These are phyloP conservation scores for Chaetoceros tenuissimus DNA, from an alignment of 108 stramenopile species.

Conservation along the genomic window DNA sequence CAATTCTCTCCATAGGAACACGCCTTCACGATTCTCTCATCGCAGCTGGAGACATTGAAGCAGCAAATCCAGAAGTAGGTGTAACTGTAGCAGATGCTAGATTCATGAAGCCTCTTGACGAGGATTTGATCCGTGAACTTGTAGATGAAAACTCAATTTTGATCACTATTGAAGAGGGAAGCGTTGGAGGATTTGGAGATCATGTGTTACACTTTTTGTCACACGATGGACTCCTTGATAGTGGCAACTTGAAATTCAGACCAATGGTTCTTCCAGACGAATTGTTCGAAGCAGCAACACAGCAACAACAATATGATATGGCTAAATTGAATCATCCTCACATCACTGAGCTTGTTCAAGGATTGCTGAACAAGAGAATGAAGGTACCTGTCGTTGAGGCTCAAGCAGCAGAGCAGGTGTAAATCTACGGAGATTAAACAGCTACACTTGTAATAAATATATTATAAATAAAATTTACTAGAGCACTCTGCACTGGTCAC, in stretches of 20 bases:
- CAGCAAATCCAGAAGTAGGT: conserved; percentile 61
- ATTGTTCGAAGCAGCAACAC: conserved; percentile 92
- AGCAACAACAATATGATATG: conserved; percentile 94
- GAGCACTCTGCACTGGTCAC: too few relatives aligned
- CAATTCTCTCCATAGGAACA: conserved; percentile 87
- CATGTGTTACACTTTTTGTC: conserved; percentile 93
- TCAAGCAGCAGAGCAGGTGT: not conserved
- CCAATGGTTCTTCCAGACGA: conserved; percentile 95
- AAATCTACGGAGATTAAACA: too few relatives aligned
- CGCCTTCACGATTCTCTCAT: conserved; percentile 81
- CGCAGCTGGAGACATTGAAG: conserved; percentile 89
- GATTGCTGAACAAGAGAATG: conserved; percentile 41
- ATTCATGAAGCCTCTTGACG: conserved; percentile 95
- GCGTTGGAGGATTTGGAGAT: conserved; percentile 93
- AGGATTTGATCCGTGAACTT: conserved; percentile 81
- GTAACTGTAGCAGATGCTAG: conserved; percentile 95
- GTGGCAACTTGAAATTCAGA: conserved; percentile 86
- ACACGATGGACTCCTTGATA: conserved; percentile 85
- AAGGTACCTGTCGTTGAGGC: conserved; percentile 53
- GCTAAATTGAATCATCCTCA: conserved; percentile 90
- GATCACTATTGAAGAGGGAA: conserved; percentile 93
- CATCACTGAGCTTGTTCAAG: conserved; percentile 32
- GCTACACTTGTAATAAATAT: too few relatives aligned
- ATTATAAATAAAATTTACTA: too few relatives aligned
- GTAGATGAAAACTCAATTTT: conserved; percentile 84